Evolutionary conservation across 225 moss, liverwort and hornwort species (phyloP).

Genomic region (Anthoceros angustus): DNA sequence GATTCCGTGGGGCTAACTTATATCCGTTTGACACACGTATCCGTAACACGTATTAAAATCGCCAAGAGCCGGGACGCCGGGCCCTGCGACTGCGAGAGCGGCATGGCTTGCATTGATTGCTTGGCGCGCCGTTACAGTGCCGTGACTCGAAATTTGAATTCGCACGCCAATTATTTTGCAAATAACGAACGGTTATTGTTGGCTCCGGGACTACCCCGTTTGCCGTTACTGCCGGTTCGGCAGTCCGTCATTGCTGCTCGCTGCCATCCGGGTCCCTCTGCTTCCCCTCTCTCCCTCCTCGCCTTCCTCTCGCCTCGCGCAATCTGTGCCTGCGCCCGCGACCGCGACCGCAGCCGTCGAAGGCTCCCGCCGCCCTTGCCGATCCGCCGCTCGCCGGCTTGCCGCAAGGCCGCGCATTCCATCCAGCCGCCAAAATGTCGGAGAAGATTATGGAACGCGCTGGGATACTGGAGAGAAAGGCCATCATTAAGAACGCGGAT

Average conservation of each 20-base stretch:
- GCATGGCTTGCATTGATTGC: too few relatives aligned
- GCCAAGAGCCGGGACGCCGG: too few relatives aligned
- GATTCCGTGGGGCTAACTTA: too few relatives aligned
- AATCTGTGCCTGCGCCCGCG: background rate
- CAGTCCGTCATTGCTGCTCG: background rate
- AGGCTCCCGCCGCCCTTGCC: background rate
- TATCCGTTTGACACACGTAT: too few relatives aligned
- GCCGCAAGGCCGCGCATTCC: background rate
- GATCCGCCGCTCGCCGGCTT: too few relatives aligned
- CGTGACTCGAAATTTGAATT: too few relatives aligned
- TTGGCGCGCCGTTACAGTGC: too few relatives aligned
- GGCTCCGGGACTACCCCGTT: background rate
- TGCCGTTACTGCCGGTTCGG: background rate
- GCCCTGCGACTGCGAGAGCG: too few relatives aligned
- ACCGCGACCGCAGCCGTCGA: background rate
- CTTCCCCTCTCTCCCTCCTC: background rate
- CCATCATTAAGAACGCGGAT: conserved; percentile 93
- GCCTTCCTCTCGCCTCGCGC: background rate
- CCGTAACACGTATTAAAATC: too few relatives aligned
- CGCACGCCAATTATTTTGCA: too few relatives aligned
- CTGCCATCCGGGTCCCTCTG: background rate
- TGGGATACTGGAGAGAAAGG: conserved; percentile 93
- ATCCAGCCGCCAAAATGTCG: conserved; percentile 17
- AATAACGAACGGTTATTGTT: background rate
- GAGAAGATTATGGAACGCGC: conserved; percentile 85